These are phyloP conservation scores for Cladophialophora exuberans DNA, from an alignment of 2,329 filamentous ascomycete species.

Conservation along the genomic window DNA sequence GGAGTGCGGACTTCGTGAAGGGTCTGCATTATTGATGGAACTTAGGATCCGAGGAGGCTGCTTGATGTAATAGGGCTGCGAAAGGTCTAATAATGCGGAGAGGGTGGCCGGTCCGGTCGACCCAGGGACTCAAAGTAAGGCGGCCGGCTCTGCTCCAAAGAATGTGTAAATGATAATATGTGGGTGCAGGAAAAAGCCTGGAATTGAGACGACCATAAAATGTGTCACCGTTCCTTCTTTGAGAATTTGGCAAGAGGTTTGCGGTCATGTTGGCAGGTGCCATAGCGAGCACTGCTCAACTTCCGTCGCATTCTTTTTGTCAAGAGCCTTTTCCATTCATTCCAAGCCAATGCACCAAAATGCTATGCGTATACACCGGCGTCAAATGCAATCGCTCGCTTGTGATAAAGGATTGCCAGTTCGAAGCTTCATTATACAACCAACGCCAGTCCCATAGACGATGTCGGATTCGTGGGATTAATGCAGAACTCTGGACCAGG, in stretches of 20 bases:
- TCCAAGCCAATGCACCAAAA: not conserved
- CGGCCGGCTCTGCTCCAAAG: conserved; percentile 4
- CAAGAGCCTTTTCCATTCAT: conserved; percentile 13
- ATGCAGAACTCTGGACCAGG: no score
- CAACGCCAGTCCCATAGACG: no score
- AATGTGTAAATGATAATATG: not conserved
- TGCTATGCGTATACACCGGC: not conserved
- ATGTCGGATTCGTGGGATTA: no score
- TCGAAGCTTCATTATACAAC: no score
- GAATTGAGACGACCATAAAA: not conserved
- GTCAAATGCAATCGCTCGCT: not conserved
- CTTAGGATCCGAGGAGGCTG: not conserved
- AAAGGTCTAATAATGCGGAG: conserved; percentile 2
- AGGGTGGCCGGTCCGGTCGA: conserved; percentile 2
- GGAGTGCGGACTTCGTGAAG: not conserved
- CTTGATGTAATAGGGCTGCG: not conserved
- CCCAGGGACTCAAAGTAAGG: not conserved
- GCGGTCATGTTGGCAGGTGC: conserved; percentile 16
- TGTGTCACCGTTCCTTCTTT: not conserved
- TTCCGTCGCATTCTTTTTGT: conserved; percentile 11
- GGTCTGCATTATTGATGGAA: conserved; percentile 9
- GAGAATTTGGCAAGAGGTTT: not conserved
- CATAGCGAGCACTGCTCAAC: conserved; percentile 2
- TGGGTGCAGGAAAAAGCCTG: not conserved
- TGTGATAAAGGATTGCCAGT: not conserved